These are phyloP conservation scores for Pisolithus sp. DNA, from an alignment of 768 basidiomycete genomes.

Conservation along the genomic window DNA sequence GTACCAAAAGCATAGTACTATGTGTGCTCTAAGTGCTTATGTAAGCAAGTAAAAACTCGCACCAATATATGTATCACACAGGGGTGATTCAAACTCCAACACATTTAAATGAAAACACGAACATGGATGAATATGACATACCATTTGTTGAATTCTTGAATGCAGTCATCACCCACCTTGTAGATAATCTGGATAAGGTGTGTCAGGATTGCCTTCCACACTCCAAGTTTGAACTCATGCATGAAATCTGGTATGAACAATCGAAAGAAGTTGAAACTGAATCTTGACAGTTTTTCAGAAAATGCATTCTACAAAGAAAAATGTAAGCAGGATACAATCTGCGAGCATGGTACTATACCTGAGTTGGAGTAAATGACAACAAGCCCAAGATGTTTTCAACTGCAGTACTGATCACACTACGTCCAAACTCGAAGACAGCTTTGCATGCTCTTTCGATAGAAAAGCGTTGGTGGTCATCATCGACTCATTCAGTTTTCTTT, in stretches of 20 bases:
- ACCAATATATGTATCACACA: too few species aligned
- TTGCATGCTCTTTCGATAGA: neutral
- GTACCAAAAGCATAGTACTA: too few species aligned
- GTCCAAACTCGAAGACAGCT: neutral
- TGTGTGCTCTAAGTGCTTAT: too few species aligned
- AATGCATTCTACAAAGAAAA: conserved; percentile 26
- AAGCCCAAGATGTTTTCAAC: neutral
- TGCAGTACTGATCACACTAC: neutral
- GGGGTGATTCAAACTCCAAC: too few species aligned
- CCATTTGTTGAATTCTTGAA: conserved; percentile 23
- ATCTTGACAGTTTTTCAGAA: conserved; percentile 10
- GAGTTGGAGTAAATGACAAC: neutral
- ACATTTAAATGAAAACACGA: too few species aligned
- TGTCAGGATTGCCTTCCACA: neutral
- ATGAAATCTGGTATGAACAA: conserved; percentile 27
- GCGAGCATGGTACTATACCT: neutral
- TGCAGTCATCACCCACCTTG: neutral
- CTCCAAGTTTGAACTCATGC: conserved; percentile 20
- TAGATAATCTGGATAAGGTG: neutral
- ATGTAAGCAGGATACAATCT: neutral
- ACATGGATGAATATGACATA: conserved; percentile 2
- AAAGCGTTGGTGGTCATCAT: neutral
- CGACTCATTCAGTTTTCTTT: neutral
- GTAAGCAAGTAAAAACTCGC: too few species aligned
- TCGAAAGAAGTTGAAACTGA: conserved; percentile 21